Conservation (phyloP, 768 basidiomycete species). For the Suillus clintonianus region DNA sequence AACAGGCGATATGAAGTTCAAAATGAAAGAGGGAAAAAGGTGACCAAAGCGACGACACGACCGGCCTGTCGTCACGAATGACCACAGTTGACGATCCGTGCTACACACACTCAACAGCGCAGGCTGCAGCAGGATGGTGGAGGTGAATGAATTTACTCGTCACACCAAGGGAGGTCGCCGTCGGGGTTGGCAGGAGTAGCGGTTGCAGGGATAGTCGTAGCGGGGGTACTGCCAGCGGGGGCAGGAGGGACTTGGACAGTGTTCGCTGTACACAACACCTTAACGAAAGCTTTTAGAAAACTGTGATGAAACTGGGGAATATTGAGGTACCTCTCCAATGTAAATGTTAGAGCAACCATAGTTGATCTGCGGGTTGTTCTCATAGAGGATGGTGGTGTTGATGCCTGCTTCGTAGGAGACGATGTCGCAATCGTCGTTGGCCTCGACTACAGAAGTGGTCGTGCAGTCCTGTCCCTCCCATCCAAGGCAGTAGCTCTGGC, state of each 20-base stretch:
- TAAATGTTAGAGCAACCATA: constrained; percentile 64
- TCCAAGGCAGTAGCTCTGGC: constrained; percentile 62
- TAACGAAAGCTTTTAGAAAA: background rate
- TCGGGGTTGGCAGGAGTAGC: constrained; percentile 29
- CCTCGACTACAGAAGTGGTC: constrained; percentile 55
- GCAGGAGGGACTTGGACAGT: constrained; percentile 44
- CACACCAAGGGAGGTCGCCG: constrained; percentile 53
- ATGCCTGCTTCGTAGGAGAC: constrained; percentile 43
- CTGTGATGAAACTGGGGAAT: background rate
- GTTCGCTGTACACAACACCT: constrained; percentile 58
- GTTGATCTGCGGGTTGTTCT: constrained; percentile 78
- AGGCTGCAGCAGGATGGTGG: background rate
- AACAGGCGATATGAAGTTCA: background rate
- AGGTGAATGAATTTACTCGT: constrained; percentile 33
- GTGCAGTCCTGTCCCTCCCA: constrained; percentile 59
- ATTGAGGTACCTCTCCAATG: constrained; percentile 63
- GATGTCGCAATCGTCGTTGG: constrained; percentile 59
- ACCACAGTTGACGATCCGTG: constrained; percentile 14
- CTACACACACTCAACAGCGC: background rate
- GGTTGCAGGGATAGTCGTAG: constrained; percentile 34
- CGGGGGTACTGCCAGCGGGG: constrained; percentile 33
- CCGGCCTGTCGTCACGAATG: constrained; percentile 25
- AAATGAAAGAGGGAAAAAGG: background rate
- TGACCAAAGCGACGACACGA: constrained; percentile 20
- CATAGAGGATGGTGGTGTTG: constrained; percentile 53